These are phyloP conservation scores for Prunus campanulata DNA, from an alignment of 306 rosid species.

Conservation along the genomic window DNA sequence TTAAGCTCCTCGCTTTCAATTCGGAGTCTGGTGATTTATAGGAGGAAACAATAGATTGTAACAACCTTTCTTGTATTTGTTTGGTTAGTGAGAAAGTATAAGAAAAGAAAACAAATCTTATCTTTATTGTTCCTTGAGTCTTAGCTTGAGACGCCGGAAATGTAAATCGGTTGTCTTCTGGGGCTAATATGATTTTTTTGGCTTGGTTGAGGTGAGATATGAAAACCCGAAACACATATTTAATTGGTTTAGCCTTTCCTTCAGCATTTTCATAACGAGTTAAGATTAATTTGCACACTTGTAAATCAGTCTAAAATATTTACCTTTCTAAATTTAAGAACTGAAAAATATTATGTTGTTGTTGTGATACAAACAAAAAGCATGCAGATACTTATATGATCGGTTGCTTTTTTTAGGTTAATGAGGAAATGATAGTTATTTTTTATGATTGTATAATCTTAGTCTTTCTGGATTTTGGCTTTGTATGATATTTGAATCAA, in stretches of 20 bases:
- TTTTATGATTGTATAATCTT: background rate
- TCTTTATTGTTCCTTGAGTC: background rate
- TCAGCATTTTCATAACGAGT: background rate
- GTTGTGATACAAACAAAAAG: background rate
- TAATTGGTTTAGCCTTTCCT: background rate
- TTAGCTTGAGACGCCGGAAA: conserved; percentile 18
- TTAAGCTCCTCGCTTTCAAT: conserved; percentile 13
- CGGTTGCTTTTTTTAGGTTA: background rate
- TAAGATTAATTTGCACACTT: background rate
- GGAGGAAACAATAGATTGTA: conserved; percentile 24
- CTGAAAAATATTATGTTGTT: background rate
- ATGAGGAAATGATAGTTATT: background rate
- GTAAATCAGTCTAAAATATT: background rate
- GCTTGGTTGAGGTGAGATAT: conserved; percentile 19
- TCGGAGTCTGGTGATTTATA: background rate
- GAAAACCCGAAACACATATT: background rate
- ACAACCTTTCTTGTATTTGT: conserved; percentile 2
- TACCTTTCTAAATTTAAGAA: background rate
- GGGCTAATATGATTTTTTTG: conserved; percentile 19
- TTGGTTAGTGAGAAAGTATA: conserved; percentile 6
- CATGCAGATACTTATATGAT: background rate
- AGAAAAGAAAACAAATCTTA: conserved; percentile 15
- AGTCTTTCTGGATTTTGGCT: background rate
- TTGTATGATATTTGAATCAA: background rate
- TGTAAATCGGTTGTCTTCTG: conserved; percentile 13